Base-by-base conservation (phyloP, 2,329 filamentous ascomycete genomes). In the Fusarium paranaense region DNA sequence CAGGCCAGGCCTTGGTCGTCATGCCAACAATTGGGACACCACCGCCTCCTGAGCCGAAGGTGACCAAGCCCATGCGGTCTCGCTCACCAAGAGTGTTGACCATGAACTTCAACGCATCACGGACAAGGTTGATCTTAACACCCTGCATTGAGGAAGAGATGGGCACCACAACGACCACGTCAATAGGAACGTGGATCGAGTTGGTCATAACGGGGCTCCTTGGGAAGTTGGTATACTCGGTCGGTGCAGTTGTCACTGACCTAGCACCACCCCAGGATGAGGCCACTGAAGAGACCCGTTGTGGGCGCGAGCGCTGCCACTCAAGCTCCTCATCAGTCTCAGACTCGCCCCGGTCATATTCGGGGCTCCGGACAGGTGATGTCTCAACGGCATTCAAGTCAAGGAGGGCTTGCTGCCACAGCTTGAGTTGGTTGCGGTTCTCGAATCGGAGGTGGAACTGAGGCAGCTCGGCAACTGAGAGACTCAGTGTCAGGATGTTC, bases 121-220 rank as follows among this genome's bases (percentile, higher is more conserved):
- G 92, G 16, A 99, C 90, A 1, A 99, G 88, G 71, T 96, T 97
- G 80, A 98, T 98, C 85, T 99, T 99, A 70, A 99, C 90, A n/a
- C 97, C 97, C 83, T 98, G 97, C 96, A 98, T 99, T 0, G 97
- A 98, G 1, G 96, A 97, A 0, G 97, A 98, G 7, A 99, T 95
- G 0, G 97, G 97, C 37, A 99, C 95, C 25, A 99, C 97, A 1
- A 98, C 95, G 0, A 99, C 96, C 33, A 99, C 92, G 80, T 99
- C 97, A 63, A 98, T 90, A 2, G 97, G 96, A 18, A 98, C 94
- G 80, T 99, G 97, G 57, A 96, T 82, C 7, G 92, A 89, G 22
- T 85, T 77, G 56, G 71, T 84, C 70, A 83, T 84, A 10, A 75
- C 77, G 65, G 79, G 78, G 62, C 84, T 85, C 79, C 81, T 88